Evolutionary conservation across 108 stramenopile species (phyloP), one percentile per base, ranked within the genome.

Genomic region (Nannochloropsis gaditana): DNA sequence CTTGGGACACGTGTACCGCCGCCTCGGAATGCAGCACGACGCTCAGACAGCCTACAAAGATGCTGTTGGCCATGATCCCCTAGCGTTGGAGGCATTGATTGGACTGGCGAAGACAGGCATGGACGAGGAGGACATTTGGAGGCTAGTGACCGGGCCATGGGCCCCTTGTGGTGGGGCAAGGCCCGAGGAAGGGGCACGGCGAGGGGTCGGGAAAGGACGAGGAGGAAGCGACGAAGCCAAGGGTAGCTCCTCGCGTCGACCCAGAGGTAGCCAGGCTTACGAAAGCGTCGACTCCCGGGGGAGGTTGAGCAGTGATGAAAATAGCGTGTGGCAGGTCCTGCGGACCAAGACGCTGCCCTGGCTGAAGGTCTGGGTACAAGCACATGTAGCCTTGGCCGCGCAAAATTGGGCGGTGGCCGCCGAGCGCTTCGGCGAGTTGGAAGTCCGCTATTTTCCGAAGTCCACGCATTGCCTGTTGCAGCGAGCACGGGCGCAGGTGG

Each of bases 401-500:
- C 59, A 73, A 73, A 4, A 73, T n/a, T 73, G n/a, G 19, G 19
- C 59, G 0, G 59, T n/a, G 59, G 59, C 59, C 59, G 59, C 59
- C 3, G n/a, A 73, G 15, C 19, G 19, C 59, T 73, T 73, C 59
- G n/a, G 59, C 2, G 59, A 73, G 3, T 2, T 73, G 19, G 59
- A 73, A 73, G n/a, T n/a, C 5, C 15, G 3, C n/a, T 73, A n/a
- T 8, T 73, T 73, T 2, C 59, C 59, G 59, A n/a, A 15, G 15
- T 73, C 59, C 59, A 73, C 59, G 19, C 59, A 73, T n/a, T 73
- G 59, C 59, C 59, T 73, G 19, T n/a, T 73, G 19, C 59, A 73
- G n/a, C 15, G n/a, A 8, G 59, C 59, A n/a, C 59, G 59, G 6
- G 59, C n/a, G 3, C 59, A 73, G n/a, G n/a, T 73, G 19, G 59